A percentile compares a stretch with the other conserved stretches of the same genome.
phyloP scores from a whole-genome alignment of 2,329 filamentous ascomycete genomes.

The Fusarium sp. region DNA sequence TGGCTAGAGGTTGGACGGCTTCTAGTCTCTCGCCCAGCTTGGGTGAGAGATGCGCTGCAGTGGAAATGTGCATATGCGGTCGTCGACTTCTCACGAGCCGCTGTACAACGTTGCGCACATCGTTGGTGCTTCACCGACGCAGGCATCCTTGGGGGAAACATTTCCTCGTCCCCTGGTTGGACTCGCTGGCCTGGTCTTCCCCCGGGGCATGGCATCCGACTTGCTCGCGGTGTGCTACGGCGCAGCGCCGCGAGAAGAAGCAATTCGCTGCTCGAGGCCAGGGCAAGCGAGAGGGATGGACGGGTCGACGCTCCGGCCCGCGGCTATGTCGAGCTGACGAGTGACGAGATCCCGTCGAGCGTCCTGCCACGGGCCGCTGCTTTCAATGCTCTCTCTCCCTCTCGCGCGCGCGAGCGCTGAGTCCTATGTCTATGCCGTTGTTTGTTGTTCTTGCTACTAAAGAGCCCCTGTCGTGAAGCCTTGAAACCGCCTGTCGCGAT shows the following conservation, averaged over 20 bases:
- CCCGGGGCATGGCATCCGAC: constrained; percentile 25
- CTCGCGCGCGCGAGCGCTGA: background rate
- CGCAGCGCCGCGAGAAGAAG: constrained; percentile 35
- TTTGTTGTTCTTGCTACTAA: constrained; percentile 19
- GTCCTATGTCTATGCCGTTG: constrained; percentile 14
- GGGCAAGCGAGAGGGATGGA: constrained; percentile 45
- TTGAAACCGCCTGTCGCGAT: background rate
- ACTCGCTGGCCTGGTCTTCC: background rate
- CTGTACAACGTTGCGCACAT: constrained; percentile 42
- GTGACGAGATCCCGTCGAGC: constrained; percentile 31
- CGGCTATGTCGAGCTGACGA: constrained; percentile 22
- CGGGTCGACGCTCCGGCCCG: constrained; percentile 41
- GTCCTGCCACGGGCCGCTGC: constrained; percentile 23
- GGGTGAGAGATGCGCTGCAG: background rate
- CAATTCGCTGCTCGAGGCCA: constrained; percentile 45
- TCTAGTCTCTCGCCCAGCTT: constrained; percentile 15
- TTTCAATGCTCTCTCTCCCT: background rate
- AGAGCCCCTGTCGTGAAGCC: constrained; percentile 9
- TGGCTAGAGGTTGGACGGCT: constrained; percentile 2
- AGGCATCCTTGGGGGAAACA: constrained; percentile 14
- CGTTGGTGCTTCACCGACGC: constrained; percentile 20
- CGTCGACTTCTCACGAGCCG: constrained; percentile 39
- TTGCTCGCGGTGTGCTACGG: constrained; percentile 34
- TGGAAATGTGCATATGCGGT: constrained; percentile 1
- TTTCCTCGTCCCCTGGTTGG: constrained; percentile 12